Evolutionary conservation across 805 yeast genomes (phyloP).

Genomic region (Metschnikowia amazonensis): DNA sequence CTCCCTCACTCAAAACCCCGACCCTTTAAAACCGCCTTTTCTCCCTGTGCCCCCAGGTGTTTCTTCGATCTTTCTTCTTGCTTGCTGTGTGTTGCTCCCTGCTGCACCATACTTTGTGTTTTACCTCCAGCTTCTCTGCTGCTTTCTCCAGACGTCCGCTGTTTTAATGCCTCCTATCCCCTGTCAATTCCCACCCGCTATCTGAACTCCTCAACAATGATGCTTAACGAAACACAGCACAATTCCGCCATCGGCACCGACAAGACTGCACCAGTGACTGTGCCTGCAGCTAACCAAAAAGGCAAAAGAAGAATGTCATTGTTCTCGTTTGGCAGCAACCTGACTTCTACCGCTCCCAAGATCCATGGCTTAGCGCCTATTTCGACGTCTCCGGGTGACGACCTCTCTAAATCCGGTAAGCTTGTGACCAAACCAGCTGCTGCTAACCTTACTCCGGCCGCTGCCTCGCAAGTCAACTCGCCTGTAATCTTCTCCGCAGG

Average conservation of each 20-base stretch:
- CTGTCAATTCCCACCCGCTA: not conserved
- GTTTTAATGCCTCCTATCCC: not conserved
- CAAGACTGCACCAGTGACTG: slow-evolving; percentile 1
- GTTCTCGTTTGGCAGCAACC: slow-evolving; percentile 21
- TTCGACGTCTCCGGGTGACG: slow-evolving; percentile 14
- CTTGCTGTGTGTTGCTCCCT: not conserved
- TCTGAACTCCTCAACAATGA: not conserved
- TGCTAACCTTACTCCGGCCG: slow-evolving; percentile 2
- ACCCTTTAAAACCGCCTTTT: not conserved
- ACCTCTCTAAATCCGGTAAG: not conserved
- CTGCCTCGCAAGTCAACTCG: slow-evolving; percentile 10
- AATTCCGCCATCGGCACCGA: slow-evolving; percentile 1
- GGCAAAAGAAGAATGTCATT: slow-evolving; percentile 23
- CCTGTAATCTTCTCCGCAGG: slow-evolving; percentile 16
- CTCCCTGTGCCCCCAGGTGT: not conserved
- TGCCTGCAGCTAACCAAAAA: slow-evolving; percentile 2
- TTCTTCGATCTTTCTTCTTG: not conserved
- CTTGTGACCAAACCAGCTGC: not conserved
- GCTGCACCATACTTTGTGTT: not conserved
- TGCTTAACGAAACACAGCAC: slow-evolving; percentile 2
- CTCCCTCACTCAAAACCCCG: not conserved
- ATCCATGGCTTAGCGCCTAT: slow-evolving; percentile 13
- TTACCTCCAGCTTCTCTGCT: not conserved
- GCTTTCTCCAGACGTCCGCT: not conserved
- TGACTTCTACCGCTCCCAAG: slow-evolving; percentile 9